Conservation (phyloP, 768 basidiomycete species). For the Rhizopogon vesiculosus region DNA sequence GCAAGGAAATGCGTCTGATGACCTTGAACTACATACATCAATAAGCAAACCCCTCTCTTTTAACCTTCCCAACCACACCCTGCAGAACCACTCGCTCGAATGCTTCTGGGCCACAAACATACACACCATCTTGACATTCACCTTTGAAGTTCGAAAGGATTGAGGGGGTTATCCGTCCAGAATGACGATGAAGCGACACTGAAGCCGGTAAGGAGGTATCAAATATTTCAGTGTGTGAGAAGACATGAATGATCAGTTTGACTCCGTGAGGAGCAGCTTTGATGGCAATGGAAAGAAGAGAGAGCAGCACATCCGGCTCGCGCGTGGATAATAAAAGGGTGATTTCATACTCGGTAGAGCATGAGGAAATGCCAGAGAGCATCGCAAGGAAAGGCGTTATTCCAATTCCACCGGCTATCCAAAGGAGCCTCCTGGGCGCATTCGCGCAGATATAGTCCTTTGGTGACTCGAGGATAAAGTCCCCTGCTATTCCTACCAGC, state of each 20-base stretch:
- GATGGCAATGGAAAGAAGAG: conserved; percentile 22
- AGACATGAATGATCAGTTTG: conserved; percentile 35
- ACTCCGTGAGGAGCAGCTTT: not conserved
- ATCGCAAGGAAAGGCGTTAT: conserved; percentile 62
- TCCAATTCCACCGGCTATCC: conserved; percentile 63
- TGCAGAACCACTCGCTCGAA: conserved; percentile 40
- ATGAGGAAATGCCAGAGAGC: conserved; percentile 23
- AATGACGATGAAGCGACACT: not conserved
- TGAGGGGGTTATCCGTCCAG: conserved; percentile 7
- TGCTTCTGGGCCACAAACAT: conserved; percentile 45
- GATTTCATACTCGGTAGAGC: conserved; percentile 29
- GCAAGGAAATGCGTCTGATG: too few relatives aligned
- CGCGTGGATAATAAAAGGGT: conserved; percentile 45
- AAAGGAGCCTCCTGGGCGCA: conserved; percentile 32
- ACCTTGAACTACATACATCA: conserved; percentile 12
- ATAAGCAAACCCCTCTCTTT: conserved; percentile 40
- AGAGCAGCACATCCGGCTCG: conserved; percentile 47
- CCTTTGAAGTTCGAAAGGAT: conserved; percentile 9
- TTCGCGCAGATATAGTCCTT: not conserved
- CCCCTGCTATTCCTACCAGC: conserved; percentile 50
- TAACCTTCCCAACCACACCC: conserved; percentile 30
- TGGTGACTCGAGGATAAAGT: conserved; percentile 34
- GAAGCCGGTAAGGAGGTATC: not conserved
- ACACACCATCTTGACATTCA: conserved; percentile 22
- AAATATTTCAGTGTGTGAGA: conserved; percentile 17